These are phyloP conservation scores for Alternaria sp. DNA, from an alignment of 2,329 filamentous ascomycete species.

Conservation along the genomic window DNA sequence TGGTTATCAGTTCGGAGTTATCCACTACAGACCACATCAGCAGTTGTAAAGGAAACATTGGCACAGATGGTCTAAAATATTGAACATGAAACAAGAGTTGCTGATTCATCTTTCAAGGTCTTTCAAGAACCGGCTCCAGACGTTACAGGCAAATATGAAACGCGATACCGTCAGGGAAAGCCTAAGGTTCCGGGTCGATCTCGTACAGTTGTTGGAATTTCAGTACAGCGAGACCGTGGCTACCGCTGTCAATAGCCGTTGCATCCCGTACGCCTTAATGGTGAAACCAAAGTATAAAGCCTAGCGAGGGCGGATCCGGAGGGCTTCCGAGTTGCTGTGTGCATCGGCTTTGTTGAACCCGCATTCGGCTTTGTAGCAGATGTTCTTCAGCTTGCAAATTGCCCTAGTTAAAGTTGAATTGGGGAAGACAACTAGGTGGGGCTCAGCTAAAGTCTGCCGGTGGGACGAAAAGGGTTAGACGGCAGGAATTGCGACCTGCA, in stretches of 20 bases:
- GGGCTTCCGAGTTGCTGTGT: not conserved
- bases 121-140: not conserved
- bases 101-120: not conserved
- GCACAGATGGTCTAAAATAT: not conserved
- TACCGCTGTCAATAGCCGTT: not conserved
- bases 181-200: not conserved
- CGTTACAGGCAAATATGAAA: not conserved
- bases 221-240: not conserved
- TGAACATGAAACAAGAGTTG: not conserved
- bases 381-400: not conserved
- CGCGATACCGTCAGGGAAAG: not conserved
- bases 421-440: not conserved
- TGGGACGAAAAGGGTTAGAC: constrained; percentile 1
- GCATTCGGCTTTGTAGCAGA: not conserved
- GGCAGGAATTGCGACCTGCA: constrained; percentile 3
- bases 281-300: not conserved
- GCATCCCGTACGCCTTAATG: not conserved
- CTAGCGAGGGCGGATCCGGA: not conserved
- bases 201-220: not conserved
- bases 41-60: not conserved
- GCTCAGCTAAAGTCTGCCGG: not conserved
- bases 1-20: not conserved
- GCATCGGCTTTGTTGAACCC: not conserved
- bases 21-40: not conserved
- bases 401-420: not conserved